phyloP scores from a whole-genome alignment of 2,329 filamentous ascomycete species.

The Fusarium begoniae region DNA sequence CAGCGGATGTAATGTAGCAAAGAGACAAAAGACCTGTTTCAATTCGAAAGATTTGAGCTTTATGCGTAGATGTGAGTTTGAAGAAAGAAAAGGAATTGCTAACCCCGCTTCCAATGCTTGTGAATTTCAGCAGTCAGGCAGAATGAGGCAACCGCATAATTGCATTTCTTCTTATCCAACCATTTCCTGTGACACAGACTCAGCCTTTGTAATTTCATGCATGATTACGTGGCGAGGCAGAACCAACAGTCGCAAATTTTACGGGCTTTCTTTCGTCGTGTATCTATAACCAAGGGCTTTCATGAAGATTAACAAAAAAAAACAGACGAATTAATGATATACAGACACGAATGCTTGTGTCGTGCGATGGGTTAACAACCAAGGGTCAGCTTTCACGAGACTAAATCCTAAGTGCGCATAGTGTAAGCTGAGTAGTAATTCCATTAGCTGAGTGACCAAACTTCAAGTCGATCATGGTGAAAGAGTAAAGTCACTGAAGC shows the following conservation, averaged over 20 bases:
- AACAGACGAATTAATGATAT: accelerated
- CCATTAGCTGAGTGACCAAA: accelerated
- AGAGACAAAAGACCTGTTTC: neutral
- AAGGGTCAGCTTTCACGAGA: accelerated
- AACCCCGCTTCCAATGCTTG: neutral
- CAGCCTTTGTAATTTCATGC: neutral
- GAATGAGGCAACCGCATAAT: neutral
- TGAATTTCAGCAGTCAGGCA: neutral
- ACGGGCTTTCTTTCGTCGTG: neutral
- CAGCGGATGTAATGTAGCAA: too few relatives aligned
- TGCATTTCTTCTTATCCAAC: neutral
- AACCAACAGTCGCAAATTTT: neutral
- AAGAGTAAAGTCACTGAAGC: neutral
- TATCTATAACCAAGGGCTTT: accelerated
- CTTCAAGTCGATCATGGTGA: neutral
- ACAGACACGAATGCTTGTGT: accelerated
- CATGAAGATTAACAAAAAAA: accelerated
- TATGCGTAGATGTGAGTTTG: accelerated
- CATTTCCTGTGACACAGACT: neutral
- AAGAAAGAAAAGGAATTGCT: accelerated
- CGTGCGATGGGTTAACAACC: accelerated
- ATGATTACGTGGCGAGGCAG: neutral
- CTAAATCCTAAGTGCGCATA: accelerated
- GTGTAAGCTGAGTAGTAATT: accelerated
- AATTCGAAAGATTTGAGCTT: accelerated